These are phyloP conservation scores for Ophiostoma ips DNA, from an alignment of 2,329 filamentous ascomycete species.

Conservation along the genomic window DNA sequence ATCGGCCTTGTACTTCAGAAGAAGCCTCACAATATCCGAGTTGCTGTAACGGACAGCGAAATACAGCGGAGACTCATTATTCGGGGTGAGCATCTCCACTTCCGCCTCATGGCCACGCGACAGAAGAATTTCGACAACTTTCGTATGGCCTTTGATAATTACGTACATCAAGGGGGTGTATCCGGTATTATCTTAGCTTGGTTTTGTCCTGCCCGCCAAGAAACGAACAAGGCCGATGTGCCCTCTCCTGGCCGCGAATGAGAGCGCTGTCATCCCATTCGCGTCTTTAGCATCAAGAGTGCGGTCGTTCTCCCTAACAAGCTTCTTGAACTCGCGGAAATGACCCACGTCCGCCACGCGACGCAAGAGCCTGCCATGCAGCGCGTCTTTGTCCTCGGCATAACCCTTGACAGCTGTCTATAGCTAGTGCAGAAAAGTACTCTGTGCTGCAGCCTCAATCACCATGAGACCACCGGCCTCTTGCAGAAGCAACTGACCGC, in stretches of 20 bases:
- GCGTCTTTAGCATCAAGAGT: neutral
- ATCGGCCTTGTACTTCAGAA: neutral
- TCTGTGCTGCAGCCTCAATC: neutral
- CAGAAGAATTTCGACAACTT: neutral
- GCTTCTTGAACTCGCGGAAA: neutral
- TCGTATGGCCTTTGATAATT: neutral
- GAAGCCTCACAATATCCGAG: neutral
- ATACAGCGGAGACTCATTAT: neutral
- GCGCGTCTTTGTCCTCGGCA: neutral
- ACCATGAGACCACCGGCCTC: neutral
- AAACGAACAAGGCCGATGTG: neutral
- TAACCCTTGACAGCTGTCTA: neutral
- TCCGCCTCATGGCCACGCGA: neutral
- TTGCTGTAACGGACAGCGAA: neutral
- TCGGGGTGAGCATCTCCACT: neutral
- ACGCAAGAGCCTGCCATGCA: neutral
- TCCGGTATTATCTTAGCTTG: neutral
- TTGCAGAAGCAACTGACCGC: neutral
- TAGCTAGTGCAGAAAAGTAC: neutral
- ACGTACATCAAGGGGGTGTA: neutral
- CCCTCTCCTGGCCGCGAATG: neutral
- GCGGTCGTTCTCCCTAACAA: neutral
- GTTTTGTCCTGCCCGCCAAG: neutral
- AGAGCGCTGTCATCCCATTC: neutral
- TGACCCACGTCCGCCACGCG: neutral